Base-by-base conservation (phyloP, 1,139 yeast species). In the Insectozyma bohioensis region DNA sequence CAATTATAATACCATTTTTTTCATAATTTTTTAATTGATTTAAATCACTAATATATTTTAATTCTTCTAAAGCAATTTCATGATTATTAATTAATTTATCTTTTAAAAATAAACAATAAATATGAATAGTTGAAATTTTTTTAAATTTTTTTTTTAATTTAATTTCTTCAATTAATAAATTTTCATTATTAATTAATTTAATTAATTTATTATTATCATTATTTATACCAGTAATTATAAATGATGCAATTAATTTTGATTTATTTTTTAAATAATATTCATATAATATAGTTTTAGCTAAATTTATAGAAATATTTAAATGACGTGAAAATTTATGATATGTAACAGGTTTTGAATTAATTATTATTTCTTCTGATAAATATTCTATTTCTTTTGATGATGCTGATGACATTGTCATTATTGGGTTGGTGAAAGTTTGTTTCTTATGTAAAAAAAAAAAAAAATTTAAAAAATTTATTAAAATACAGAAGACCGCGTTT, bases 351-450 rank as follows among this genome's bases (percentile, higher is more conserved):
- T 39, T 43, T 7, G 45, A 47, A 8, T 56, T 42, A 33, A 51
- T 49, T 37, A 61, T 47, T 18, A 63, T 39, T 26, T 51, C 50
- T 10, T 39, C 31, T 4, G 71, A 49, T 24, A 66, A 39, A 41
- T 52, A 58, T 37, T 62, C 63, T 10, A 57, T 53, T 42, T 62
- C 65, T 13, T 42, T 36, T 17, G 42, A 42, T 10, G 58, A 36
- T 7, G 60, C 38, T 11, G 61, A 56, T 27, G 50, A 61, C 69
- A 63, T 65, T 20, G 70, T 63, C 69, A 63, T 63, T 15, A 19
- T 34, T n/a, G n/a, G n/a, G n/a, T n/a, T n/a, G n/a, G n/a, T n/a
- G n/a, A n/a, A n/a, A 5, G 9, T 22, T 20, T 24, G 19, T 17
- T 26, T 20, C 11, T 27, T 24, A 26, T 25, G 10, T 14, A n/a